These are phyloP conservation scores for Glycyrrhiza uralensis DNA, from an alignment of 306 rosid genomes.

Conservation along the genomic window DNA sequence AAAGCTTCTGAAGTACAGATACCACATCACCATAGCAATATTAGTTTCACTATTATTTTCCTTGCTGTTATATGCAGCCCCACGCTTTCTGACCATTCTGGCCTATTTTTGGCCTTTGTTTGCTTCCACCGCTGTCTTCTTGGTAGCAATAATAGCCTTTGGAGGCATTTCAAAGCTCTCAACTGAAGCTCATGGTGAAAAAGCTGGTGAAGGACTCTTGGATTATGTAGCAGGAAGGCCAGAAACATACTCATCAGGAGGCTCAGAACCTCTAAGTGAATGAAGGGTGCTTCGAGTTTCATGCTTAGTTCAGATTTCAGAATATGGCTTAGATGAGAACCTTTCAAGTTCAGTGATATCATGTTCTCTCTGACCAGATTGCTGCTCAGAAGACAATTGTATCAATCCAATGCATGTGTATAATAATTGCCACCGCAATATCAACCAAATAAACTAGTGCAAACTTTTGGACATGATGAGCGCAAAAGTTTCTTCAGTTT, in stretches of 20 bases:
- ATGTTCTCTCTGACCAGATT: not conserved
- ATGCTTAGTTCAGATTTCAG: conserved; percentile 15
- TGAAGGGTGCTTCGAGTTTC: conserved; percentile 22
- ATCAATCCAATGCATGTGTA: conserved; percentile 3
- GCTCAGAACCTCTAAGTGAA: conserved; percentile 9
- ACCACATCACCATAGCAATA: conserved; percentile 48
- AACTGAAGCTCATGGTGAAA: conserved; percentile 47
- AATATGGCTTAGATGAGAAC: not conserved
- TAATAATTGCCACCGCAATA: conserved; percentile 5
- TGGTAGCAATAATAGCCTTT: conserved; percentile 53
- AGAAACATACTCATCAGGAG: conserved; percentile 34
- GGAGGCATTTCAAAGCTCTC: conserved; percentile 60
- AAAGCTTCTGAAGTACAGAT: conserved; percentile 60
- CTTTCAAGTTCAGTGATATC: conserved; percentile 4
- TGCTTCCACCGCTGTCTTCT: conserved; percentile 67
- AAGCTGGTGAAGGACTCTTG: conserved; percentile 63
- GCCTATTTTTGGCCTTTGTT: conserved; percentile 85
- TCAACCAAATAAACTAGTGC: conserved; percentile 19
- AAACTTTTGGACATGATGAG: not conserved
- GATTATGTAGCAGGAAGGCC: conserved; percentile 61
- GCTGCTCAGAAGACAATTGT: conserved; percentile 3
- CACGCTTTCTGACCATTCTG: conserved; percentile 49
- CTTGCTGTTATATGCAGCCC: conserved; percentile 57
- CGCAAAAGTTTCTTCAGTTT: not conserved
- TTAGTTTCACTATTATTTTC: conserved; percentile 41